Evolutionary conservation across 345 rosid genomes (phyloP), one percentile per base, ranked within the genome.

Genomic region (Citrus cavaleriei): DNA sequence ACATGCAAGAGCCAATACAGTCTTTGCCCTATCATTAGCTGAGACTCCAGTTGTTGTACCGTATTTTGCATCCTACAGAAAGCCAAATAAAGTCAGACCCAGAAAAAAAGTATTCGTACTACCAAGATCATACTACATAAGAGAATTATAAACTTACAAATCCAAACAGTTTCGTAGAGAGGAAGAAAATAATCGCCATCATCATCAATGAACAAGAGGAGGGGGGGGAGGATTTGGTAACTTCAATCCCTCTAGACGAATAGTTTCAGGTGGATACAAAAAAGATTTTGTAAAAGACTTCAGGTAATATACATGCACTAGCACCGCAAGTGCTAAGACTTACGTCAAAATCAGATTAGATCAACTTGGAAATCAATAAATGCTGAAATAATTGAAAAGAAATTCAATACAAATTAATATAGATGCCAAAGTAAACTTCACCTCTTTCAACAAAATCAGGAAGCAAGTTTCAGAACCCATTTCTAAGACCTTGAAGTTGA

Each of bases 1-100:
- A 35, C 93, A 91, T 6, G 95, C 94, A 81, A 92, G 92, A 25
- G 90, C 78, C 76, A 89, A 60, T 46, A 92, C 86, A 10, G 98
- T 96, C 62, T 80, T 83, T 68, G 97, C 95, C 77, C 98, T 96
- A 75, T 96, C 99, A 70, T 78, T 81, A 84, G 97, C 97, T 77
- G 98, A 95, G 58, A 95, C 98, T 71, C 97, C 98, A 3, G 98
- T 93, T 1, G 94, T 89, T 63, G 99, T 92, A 32, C 97, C 94
- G 16, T 60, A 70, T 79, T 89, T 91, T 3, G 95, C 97, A 61
- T 93, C 99, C 99, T 93, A 73, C 35, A 82, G 81, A 76, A 49
- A 30, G 32, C 69, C 25, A 40, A 65, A 54, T 51, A 64, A 64
- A 82, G 59, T 38, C 46, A 64, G 13, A 49, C 59, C 27, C 62